Conservation (phyloP, 2,329 filamentous ascomycete species). For the Chalaropsis thielavioides region DNA sequence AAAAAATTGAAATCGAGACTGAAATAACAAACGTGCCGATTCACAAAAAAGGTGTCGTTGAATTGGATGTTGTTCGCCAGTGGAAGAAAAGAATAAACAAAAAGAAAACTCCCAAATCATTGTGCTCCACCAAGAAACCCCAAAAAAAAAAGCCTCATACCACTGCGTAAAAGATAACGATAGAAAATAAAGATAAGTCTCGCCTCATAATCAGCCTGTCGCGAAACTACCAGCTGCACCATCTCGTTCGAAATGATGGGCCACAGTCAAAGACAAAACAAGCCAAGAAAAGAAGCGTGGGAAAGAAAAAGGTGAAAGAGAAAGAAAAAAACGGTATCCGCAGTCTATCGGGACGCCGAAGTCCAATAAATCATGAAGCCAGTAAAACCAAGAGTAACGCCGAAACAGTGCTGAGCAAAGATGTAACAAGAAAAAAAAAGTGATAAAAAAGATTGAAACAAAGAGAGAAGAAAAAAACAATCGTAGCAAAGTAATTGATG, state of each 20-base stretch:
- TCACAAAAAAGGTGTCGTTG: slow-evolving; percentile 7
- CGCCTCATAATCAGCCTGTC: neutral
- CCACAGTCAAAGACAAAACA: neutral
- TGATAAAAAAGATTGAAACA: slow-evolving; percentile 4
- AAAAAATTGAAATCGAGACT: slow-evolving; percentile 6
- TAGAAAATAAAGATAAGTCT: slow-evolving; percentile 3
- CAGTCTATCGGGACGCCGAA: slow-evolving; percentile 12
- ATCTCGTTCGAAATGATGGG: neutral
- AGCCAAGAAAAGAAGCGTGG: too few species aligned
- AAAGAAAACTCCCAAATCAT: slow-evolving; percentile 12
- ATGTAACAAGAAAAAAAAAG: slow-evolving; percentile 3
- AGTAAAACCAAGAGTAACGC: slow-evolving; percentile 14
- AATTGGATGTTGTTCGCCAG: slow-evolving; percentile 6
- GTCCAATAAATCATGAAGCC: slow-evolving; percentile 13
- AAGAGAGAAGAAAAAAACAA: slow-evolving; percentile 9
- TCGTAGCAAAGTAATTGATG: slow-evolving; percentile 10
- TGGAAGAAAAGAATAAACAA: slow-evolving; percentile 2
- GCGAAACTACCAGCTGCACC: neutral
- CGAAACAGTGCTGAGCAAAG: slow-evolving; percentile 15
- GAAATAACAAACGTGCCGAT: slow-evolving; percentile 8
- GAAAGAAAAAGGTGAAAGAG: slow-evolving; percentile 1
- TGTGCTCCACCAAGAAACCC: slow-evolving; percentile 12
- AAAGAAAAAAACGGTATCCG: slow-evolving; percentile 10
- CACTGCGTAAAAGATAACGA: slow-evolving; percentile 14
- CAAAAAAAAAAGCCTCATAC: slow-evolving; percentile 13